Percentiles rank a stretch among this genome's conserved stretches.
phyloP scores from a whole-genome alignment of 345 rosid genomes.

The Microcos paniculata region DNA sequence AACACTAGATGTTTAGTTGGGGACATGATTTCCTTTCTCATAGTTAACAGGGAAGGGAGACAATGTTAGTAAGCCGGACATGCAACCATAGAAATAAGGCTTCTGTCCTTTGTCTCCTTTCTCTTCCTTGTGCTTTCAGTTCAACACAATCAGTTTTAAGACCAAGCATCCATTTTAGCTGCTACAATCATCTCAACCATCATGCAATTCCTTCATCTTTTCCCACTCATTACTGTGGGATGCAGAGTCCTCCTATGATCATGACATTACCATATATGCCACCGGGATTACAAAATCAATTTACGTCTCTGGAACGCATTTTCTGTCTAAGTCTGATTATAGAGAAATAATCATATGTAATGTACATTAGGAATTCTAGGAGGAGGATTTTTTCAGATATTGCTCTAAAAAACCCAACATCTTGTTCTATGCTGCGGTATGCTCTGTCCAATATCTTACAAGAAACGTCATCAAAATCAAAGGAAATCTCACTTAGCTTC shows the following conservation, averaged over 20 bases:
- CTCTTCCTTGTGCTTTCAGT: not conserved
- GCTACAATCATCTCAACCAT: not conserved
- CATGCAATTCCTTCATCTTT: not conserved
- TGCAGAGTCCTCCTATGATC: not conserved
- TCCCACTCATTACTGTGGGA: not conserved
- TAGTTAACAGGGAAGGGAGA: not conserved
- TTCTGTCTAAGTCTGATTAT: slow-evolving; percentile 31
- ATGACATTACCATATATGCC: not conserved
- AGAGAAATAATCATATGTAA: slow-evolving; percentile 52
- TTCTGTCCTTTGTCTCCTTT: not conserved
- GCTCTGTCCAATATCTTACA: slow-evolving; percentile 49
- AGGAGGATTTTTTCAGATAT: slow-evolving; percentile 49
- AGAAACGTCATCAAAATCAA: slow-evolving; percentile 60
- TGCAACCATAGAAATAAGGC: not conserved
- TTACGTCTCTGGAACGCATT: slow-evolving; percentile 18
- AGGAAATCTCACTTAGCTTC: slow-evolving; percentile 59
- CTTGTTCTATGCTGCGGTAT: slow-evolving; percentile 22
- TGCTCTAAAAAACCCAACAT: slow-evolving; percentile 20
- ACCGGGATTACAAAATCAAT: slow-evolving; percentile 14
- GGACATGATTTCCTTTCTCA: not conserved
- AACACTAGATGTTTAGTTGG: not conserved
- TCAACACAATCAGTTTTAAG: too few relatives aligned
- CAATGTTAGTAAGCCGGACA: not conserved
- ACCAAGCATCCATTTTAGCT: not conserved
- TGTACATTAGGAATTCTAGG: slow-evolving; percentile 72